Evolutionary conservation across 495 filamentous ascomycete genomes (phyloP).

Genomic region (Aspergillus hancockii): DNA sequence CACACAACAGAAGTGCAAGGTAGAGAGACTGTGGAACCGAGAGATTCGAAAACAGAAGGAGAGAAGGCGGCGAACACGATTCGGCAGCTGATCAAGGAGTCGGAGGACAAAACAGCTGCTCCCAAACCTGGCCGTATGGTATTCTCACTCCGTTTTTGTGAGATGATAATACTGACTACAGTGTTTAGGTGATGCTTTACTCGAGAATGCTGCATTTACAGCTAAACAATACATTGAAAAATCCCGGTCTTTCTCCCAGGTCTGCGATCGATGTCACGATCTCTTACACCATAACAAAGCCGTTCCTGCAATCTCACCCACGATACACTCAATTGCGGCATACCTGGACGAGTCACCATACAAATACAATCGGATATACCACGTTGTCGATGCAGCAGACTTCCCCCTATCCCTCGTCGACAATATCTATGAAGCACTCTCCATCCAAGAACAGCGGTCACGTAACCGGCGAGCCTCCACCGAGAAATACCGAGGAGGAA

Average conservation of each 20-base stretch:
- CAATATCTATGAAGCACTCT: slow-evolving; percentile 58
- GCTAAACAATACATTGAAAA: slow-evolving; percentile 20
- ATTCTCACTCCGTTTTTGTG: not conserved
- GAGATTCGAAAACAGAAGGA: slow-evolving; percentile 18
- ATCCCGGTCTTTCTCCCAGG: slow-evolving; percentile 31
- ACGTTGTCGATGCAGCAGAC: slow-evolving; percentile 96
- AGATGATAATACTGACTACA: not conserved
- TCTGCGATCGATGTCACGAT: slow-evolving; percentile 87
- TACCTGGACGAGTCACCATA: slow-evolving; percentile 85
- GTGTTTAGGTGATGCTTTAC: slow-evolving; percentile 36
- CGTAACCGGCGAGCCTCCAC: slow-evolving; percentile 70
- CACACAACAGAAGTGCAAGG: slow-evolving; percentile 39
- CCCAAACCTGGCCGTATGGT: slow-evolving; percentile 28
- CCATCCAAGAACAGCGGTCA: slow-evolving; percentile 65
- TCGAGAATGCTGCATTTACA: slow-evolving; percentile 39
- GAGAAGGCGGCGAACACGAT: slow-evolving; percentile 24
- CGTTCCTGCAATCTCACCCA: slow-evolving; percentile 71
- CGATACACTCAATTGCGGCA: slow-evolving; percentile 71
- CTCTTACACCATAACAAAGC: slow-evolving; percentile 73
- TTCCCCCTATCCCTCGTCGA: slow-evolving; percentile 90
- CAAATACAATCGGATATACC: slow-evolving; percentile 89
- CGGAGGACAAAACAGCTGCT: slow-evolving; percentile 6
- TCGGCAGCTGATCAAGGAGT: slow-evolving; percentile 6
- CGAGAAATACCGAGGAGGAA: slow-evolving; percentile 61
- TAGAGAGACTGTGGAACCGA: slow-evolving; percentile 13